A percentile compares a stretch with the other conserved stretches of the same genome.
Evolutionary conservation across 371 early-diverging fungal genomes (phyloP).

Genomic region (Entomophthora muscae): DNA sequence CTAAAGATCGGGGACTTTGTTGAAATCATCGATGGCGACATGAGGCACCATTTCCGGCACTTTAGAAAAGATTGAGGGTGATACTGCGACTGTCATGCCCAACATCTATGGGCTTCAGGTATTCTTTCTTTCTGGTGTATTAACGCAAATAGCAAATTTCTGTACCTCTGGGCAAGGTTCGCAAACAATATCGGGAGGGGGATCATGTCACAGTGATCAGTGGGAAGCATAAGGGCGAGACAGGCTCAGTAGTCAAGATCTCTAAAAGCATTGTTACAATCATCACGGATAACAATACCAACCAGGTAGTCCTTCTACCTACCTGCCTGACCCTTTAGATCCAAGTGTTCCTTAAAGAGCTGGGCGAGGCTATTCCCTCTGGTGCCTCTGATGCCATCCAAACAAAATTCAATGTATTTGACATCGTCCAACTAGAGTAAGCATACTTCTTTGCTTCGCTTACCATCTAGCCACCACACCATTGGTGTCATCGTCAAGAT

Average conservation of each 20-base stretch:
- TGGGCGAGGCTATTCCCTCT: slow-evolving; percentile 41
- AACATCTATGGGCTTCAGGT: slow-evolving; percentile 19
- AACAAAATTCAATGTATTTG: slow-evolving; percentile 35
- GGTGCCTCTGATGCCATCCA: slow-evolving; percentile 18
- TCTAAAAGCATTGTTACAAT: slow-evolving; percentile 61
- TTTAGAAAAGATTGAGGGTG: neutral
- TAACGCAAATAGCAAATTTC: slow-evolving; percentile 12
- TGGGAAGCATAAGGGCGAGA: slow-evolving; percentile 71
- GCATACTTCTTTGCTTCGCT: too few relatives aligned
- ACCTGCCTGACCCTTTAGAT: slow-evolving; percentile 15
- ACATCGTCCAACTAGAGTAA: slow-evolving; percentile 69
- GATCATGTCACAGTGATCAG: slow-evolving; percentile 85
- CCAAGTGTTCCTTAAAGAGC: slow-evolving; percentile 74
- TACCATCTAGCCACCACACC: slow-evolving; percentile 22
- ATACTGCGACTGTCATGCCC: neutral
- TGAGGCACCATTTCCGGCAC: neutral
- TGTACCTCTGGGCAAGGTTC: slow-evolving; percentile 23
- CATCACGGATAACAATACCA: slow-evolving; percentile 51
- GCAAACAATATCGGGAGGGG: slow-evolving; percentile 48
- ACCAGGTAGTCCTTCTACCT: slow-evolving; percentile 25
- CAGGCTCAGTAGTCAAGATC: slow-evolving; percentile 74
- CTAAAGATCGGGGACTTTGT: slow-evolving; percentile 5
- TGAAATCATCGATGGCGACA: neutral
- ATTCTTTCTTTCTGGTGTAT: slow-evolving; percentile 12
- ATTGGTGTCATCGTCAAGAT: slow-evolving; percentile 76